Evolutionary conservation across 1,139 yeast species (phyloP).

Genomic region (Hemisphaericaspora xylanilytica): DNA sequence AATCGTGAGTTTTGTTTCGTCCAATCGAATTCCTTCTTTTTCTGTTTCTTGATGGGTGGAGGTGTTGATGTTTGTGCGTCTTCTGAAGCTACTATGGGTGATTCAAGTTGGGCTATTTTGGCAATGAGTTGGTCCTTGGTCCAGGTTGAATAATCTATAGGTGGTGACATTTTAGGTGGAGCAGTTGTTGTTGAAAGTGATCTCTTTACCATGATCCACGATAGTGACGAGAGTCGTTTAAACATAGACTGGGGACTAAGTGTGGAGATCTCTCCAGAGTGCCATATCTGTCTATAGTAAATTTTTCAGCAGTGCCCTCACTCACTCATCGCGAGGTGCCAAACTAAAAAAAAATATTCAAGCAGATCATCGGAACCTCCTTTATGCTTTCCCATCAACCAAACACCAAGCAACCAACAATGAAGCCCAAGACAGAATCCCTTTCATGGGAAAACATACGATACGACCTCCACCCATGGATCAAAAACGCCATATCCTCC

Average conservation of each 20-base stretch:
- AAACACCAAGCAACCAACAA: conserved; percentile 7
- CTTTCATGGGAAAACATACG: conserved; percentile 39
- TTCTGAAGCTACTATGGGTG: background rate
- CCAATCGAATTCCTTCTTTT: conserved; percentile 62
- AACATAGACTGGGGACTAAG: too few species aligned
- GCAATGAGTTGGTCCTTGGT: conserved; percentile 50
- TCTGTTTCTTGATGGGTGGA: conserved; percentile 9
- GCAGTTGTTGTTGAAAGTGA: conserved; percentile 13
- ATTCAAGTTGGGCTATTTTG: conserved; percentile 49
- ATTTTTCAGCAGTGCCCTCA: too few species aligned
- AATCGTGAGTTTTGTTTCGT: conserved; percentile 63
- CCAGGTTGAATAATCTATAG: conserved; percentile 45
- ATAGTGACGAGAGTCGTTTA: conserved; percentile 2
- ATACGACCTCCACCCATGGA: conserved; percentile 42
- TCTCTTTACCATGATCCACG: conserved; percentile 27
- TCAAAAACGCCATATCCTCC: conserved; percentile 62
- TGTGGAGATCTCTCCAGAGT: too few species aligned
- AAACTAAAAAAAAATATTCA: background rate
- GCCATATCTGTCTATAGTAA: too few species aligned
- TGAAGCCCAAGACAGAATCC: conserved; percentile 35
- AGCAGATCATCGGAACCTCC: background rate
- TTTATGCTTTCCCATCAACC: conserved; percentile 3
- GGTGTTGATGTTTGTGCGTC: background rate
- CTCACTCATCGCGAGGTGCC: background rate
- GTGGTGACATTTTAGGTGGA: conserved; percentile 1